Percentiles rank a stretch among this genome's conserved stretches.
phyloP scores from a whole-genome alignment of 2,329 filamentous ascomycete species.

The Dendryphion nanum region DNA sequence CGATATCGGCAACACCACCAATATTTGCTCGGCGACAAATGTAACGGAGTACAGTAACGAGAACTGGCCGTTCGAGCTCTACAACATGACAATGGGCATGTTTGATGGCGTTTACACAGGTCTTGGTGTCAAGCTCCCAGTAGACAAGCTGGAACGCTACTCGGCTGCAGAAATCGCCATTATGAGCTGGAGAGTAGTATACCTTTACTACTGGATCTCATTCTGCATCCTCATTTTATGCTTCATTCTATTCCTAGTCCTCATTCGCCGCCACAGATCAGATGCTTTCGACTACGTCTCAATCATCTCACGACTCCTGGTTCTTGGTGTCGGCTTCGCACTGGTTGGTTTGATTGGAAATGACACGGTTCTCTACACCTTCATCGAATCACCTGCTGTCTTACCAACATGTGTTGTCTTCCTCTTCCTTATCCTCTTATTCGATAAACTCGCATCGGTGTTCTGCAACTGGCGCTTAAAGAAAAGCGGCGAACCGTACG shows the following conservation, averaged over 20 bases:
- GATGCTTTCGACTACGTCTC: slow-evolving; percentile 42
- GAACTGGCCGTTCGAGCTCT: slow-evolving; percentile 19
- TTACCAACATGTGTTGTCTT: slow-evolving; percentile 36
- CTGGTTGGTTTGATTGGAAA: slow-evolving; percentile 31
- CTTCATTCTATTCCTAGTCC: slow-evolving; percentile 38
- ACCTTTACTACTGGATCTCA: slow-evolving; percentile 40
- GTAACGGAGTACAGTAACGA: slow-evolving; percentile 8
- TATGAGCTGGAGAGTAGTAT: slow-evolving; percentile 30
- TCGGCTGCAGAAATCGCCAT: slow-evolving; percentile 25
- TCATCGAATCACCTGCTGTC: slow-evolving; percentile 32
- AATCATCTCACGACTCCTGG: slow-evolving; percentile 28
- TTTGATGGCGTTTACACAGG: slow-evolving; percentile 32
- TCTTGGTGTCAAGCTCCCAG: slow-evolving; percentile 33
- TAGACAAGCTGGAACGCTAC: slow-evolving; percentile 23
- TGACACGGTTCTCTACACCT: slow-evolving; percentile 15
- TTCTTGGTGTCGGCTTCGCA: slow-evolving; percentile 23
- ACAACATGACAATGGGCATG: slow-evolving; percentile 18
- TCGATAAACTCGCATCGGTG: slow-evolving; percentile 29
- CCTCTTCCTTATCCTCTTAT: slow-evolving; percentile 31
- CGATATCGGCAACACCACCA: slow-evolving; percentile 28
- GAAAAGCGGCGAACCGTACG: slow-evolving; percentile 31
- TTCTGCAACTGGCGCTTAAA: slow-evolving; percentile 30
- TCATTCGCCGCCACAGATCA: slow-evolving; percentile 40
- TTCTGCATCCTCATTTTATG: slow-evolving; percentile 38
- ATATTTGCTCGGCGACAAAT: slow-evolving; percentile 28